A percentile compares a stretch with the other conserved stretches of the same genome.
Conservation (phyloP, 768 basidiomycete genomes). For the Podaxis mareebaensis region DNA sequence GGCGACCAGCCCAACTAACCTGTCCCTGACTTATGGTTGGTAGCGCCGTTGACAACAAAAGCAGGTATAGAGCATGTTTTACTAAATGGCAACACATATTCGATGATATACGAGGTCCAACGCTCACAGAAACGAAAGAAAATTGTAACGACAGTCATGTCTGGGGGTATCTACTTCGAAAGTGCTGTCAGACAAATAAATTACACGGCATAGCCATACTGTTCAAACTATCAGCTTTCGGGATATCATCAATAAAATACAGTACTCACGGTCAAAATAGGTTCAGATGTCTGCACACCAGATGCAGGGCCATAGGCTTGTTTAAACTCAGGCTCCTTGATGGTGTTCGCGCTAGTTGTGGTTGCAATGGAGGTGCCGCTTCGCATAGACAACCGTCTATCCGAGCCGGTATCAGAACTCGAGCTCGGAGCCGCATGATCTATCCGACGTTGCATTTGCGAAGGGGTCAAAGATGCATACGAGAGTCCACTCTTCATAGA, state of each 20-base stretch:
- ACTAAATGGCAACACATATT: neutral
- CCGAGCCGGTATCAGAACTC: neutral
- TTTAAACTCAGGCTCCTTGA: neutral
- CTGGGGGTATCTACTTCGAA: neutral
- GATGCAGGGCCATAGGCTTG: neutral
- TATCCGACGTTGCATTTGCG: conserved; percentile 5
- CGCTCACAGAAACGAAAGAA: neutral
- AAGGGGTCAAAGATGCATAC: conserved; percentile 1
- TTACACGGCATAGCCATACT: conserved; percentile 11
- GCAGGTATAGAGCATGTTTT: neutral
- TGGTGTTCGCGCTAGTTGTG: neutral
- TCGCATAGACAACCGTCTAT: neutral
- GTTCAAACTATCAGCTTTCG: neutral
- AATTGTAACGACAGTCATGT: neutral
- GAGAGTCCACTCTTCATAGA: conserved; percentile 9
- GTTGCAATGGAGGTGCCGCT: conserved; percentile 2
- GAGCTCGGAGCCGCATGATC: neutral
- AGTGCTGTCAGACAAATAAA: neutral
- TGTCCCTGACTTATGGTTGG: neutral
- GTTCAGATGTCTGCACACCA: conserved; percentile 1
- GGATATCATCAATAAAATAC: neutral
- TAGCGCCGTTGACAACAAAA: too few species aligned
- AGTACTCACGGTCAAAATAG: neutral
- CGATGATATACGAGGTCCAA: neutral
- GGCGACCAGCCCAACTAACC: neutral